Conservation (phyloP, 1,284 basidiomycete genomes). For the Amylostereum areolatum region DNA sequence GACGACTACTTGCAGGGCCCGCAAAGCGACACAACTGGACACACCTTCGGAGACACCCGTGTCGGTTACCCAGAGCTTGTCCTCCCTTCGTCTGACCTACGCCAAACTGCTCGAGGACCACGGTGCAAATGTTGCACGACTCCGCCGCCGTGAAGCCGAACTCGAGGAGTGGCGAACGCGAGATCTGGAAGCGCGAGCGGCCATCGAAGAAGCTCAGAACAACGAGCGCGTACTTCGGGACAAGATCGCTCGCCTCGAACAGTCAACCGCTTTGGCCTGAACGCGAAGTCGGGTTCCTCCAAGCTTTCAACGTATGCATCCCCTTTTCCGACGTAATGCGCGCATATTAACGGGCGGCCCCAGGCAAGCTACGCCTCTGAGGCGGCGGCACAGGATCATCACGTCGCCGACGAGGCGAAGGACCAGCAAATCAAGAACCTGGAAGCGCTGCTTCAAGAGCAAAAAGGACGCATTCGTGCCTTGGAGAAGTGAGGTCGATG, state of each 20-base stretch:
- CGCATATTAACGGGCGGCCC: background rate
- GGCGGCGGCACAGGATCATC: slow-evolving; percentile 28
- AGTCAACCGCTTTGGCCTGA: slow-evolving; percentile 42
- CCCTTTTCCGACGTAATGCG: background rate
- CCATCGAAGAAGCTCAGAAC: slow-evolving; percentile 28
- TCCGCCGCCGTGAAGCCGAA: slow-evolving; percentile 46
- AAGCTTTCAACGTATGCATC: slow-evolving; percentile 52
- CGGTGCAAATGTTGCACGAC: slow-evolving; percentile 44
- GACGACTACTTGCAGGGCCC: slow-evolving; percentile 27
- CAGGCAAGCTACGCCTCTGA: slow-evolving; percentile 60
- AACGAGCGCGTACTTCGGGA: slow-evolving; percentile 37
- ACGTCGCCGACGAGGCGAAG: slow-evolving; percentile 28
- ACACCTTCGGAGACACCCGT: slow-evolving; percentile 42
- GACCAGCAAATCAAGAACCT: slow-evolving; percentile 47
- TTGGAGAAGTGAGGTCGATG: slow-evolving; percentile 40
- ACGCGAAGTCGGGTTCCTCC: slow-evolving; percentile 55
- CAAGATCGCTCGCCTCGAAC: slow-evolving; percentile 38
- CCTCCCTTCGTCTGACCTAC: slow-evolving; percentile 52
- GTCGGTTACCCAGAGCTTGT: slow-evolving; percentile 46
- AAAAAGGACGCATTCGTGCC: slow-evolving; percentile 40
- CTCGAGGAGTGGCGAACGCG: slow-evolving; percentile 32
- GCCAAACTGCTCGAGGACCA: slow-evolving; percentile 60
- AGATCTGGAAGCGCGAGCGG: slow-evolving; percentile 28
- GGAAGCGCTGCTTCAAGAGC: slow-evolving; percentile 49
- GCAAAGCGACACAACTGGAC: slow-evolving; percentile 25